These are phyloP conservation scores for Globisporangium polare DNA, from an alignment of 352 stramenopile species.

Conservation along the genomic window DNA sequence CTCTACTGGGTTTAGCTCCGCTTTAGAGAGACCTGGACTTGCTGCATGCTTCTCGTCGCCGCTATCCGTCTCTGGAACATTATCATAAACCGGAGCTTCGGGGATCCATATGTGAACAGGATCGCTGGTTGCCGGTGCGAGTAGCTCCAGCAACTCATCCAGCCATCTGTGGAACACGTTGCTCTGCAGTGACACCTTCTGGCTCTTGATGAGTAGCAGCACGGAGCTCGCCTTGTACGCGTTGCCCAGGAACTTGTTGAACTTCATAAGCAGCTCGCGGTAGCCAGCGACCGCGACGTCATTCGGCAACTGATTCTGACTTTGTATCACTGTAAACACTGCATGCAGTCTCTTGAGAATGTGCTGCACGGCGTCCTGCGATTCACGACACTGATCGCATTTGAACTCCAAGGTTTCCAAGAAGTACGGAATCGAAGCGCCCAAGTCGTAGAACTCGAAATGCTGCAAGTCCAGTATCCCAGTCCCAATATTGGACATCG, in stretches of 20 bases:
- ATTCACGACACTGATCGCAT: not conserved
- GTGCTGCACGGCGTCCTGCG: not conserved
- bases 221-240: not conserved
- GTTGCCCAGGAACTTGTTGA: not conserved
- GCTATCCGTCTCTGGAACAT: too few species aligned
- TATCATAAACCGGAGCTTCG: too few species aligned
- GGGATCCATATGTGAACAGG: not conserved
- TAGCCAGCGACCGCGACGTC: not conserved
- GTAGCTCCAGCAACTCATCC: constrained; percentile 2
- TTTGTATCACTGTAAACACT: not conserved
- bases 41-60: not conserved
- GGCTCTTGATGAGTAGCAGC: not conserved
- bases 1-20: not conserved
- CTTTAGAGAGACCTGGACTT: not conserved
- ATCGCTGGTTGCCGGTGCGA: not conserved
- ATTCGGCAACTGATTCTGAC: not conserved
- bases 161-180: not conserved
- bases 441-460: not conserved
- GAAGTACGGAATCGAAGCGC: not conserved
- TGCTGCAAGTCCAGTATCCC: not conserved
- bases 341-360: not conserved
- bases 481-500: not conserved
- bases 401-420: not conserved
- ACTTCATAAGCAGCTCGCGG: not conserved
- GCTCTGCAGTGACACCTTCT: not conserved